Conservation (phyloP, 805 yeast species). For the Saccharomyces kudriavzevii region DNA sequence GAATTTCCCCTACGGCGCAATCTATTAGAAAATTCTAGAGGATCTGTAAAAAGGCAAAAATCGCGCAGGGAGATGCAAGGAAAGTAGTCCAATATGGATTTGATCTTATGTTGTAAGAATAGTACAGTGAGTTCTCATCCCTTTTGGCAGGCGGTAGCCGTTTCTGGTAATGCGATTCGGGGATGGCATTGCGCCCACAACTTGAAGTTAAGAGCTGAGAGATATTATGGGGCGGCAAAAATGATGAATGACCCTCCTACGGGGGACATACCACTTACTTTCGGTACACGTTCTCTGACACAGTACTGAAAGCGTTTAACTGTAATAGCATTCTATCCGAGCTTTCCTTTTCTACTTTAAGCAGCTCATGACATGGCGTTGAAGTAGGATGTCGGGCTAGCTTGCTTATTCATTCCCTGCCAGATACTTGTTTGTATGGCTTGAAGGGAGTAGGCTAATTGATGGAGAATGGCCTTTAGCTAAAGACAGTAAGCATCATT, state of each 20-base stretch:
- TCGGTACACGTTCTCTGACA: background rate
- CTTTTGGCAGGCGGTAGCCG: background rate
- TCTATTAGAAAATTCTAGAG: background rate
- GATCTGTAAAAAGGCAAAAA: background rate
- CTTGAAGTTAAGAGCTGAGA: background rate
- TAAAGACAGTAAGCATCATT: no score
- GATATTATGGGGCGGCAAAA: background rate
- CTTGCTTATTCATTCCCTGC: background rate
- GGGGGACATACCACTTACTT: background rate
- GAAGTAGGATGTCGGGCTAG: background rate
- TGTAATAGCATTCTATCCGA: background rate
- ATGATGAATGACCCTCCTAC: background rate
- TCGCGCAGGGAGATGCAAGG: background rate
- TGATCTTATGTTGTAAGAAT: background rate
- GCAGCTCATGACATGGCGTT: background rate
- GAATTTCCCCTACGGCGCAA: background rate
- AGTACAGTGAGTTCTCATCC: background rate
- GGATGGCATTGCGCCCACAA: background rate
- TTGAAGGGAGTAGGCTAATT: background rate
- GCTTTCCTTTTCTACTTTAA: background rate
- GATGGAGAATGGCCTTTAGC: background rate
- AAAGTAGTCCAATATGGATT: background rate
- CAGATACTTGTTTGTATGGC: background rate
- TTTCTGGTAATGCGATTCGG: background rate
- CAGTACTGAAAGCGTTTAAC: background rate